Percentiles rank a stretch among this genome's conserved stretches.
These are phyloP conservation scores for Ophiostoma fasciatum DNA, from an alignment of 2,329 filamentous ascomycete species.

Conservation along the genomic window DNA sequence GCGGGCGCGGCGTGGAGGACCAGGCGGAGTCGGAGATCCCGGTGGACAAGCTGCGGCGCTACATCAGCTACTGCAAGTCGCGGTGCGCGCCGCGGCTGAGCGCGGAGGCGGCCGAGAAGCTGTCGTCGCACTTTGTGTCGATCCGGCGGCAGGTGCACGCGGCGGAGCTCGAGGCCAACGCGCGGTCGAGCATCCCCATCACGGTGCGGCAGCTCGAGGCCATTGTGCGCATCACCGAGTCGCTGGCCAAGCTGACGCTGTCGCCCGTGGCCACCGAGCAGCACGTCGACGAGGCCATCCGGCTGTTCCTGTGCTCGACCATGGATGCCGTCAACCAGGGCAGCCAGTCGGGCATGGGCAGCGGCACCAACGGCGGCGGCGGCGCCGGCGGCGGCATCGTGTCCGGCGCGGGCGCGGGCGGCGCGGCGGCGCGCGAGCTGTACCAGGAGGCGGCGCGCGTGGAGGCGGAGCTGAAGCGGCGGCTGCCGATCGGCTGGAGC, in stretches of 20 bases:
- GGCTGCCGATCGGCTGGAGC: constrained; percentile 89
- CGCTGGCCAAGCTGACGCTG: constrained; percentile 79
- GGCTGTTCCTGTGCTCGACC: constrained; percentile 86
- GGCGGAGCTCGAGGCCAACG: constrained; percentile 77
- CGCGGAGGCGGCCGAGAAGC: constrained; percentile 81
- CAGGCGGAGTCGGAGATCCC: constrained; percentile 75
- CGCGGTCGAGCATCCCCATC: constrained; percentile 87
- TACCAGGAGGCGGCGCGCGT: constrained; percentile 80
- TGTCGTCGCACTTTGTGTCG: constrained; percentile 92
- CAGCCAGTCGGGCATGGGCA: constrained; percentile 23
- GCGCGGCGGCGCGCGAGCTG: constrained; percentile 70
- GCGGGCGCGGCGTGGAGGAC: constrained; percentile 68
- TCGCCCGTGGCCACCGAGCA: constrained; percentile 75
- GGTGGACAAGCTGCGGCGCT: constrained; percentile 93
- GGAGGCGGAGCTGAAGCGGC: constrained; percentile 74
- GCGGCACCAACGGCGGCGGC: constrained; percentile 2
- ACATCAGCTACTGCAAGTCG: constrained; percentile 94
- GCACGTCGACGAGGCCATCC: constrained; percentile 94
- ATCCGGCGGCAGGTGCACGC: constrained; percentile 90
- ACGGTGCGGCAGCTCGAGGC: constrained; percentile 94
- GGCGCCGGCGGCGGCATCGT: constrained; percentile 42
- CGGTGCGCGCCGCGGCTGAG: constrained; percentile 87
- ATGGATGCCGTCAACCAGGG: constrained; percentile 97
- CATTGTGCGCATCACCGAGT: constrained; percentile 93
- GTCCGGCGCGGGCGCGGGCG: constrained; percentile 18